Evolutionary conservation across 2,329 filamentous ascomycete genomes (phyloP), one percentile per base, ranked within the genome.

Genomic region (Daldinia sp.): DNA sequence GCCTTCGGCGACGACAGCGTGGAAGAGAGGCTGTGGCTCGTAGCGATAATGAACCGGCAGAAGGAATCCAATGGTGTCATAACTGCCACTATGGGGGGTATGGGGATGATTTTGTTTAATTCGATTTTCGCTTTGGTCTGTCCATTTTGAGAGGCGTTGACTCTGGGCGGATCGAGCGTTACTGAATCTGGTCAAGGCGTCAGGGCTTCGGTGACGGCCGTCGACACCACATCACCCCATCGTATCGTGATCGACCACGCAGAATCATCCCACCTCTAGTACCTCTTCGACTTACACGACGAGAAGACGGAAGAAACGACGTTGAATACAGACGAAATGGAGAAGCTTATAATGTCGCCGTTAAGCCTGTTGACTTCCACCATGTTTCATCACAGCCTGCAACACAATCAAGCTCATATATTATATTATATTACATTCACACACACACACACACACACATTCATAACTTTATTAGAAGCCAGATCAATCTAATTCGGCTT

Each of bases 381-480:
- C 23, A 63, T 68, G 71, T 73, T 70, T 68, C 69, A 73, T 65
- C 41, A 67, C 69, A 72, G 61, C 54, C 64, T 70, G 68, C 71
- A 71, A 65, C 53, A 71, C 60, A 68, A 70, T 60, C 66, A 65
- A 68, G 60, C 35, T 26, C 63, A 62, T n/a, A 39, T 39, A 15
- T 39, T 13, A 39, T 6, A 39, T 39, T 13, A 39, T 12, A 39
- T 13, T 60, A n/a, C n/a, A n/a, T n/a, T n/a, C 20, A 23, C 20
- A 23, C 20, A 23, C 20, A 23, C 20, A 23, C 20, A 23, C 20
- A 23, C 20, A 23, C 20, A 23, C 20, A 23, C 58, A 68, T 60
- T 30, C 12, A 26, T 60, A 35, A 72, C 62, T 50, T 64, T 18
- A 60, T 13, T 12, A 56, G 53, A 53, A 60, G 23, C n/a, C 35